These are phyloP conservation scores for Linum tenue DNA, from an alignment of 345 rosid genomes.

Conservation along the genomic window DNA sequence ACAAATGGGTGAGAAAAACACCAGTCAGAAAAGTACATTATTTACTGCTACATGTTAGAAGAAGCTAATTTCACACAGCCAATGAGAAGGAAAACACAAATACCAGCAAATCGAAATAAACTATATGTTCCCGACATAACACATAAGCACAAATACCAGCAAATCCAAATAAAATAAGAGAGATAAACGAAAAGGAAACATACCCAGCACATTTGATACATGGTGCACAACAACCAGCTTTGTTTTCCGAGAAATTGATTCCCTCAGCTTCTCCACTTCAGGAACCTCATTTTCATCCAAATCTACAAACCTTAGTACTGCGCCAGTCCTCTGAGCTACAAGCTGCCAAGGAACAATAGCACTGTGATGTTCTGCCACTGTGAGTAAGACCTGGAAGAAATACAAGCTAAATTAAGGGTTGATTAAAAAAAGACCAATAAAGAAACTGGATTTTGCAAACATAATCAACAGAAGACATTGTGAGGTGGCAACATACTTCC, in stretches of 20 bases:
- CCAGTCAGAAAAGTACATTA: not conserved
- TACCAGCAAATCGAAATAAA: not conserved
- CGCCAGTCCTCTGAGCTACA: conserved; percentile 70
- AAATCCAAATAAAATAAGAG: not conserved
- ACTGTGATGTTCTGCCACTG: conserved; percentile 89
- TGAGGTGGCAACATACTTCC: not conserved
- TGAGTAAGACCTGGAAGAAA: conserved; percentile 52
- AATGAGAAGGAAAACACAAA: not conserved
- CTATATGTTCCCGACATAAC: too few species aligned
- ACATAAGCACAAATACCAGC: not conserved
- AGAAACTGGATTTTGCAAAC: not conserved
- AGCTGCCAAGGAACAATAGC: conserved; percentile 97
- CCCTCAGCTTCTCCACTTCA: conserved; percentile 41
- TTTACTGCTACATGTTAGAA: not conserved
- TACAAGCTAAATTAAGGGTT: conserved; percentile 1
- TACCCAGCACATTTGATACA: conserved; percentile 84
- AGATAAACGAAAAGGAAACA: conserved; percentile 1
- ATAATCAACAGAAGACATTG: not conserved
- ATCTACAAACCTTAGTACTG: conserved; percentile 50
- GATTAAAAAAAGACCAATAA: not conserved
- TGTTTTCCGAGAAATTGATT: conserved; percentile 57
- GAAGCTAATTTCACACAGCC: not conserved
- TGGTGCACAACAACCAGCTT: conserved; percentile 80
- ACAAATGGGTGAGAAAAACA: not conserved
- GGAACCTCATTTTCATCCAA: conserved; percentile 63